A percentile compares a stretch with the other conserved stretches of the same genome.
Evolutionary conservation across 768 basidiomycete genomes (phyloP).

Genomic region (Agrocybe praecox): DNA sequence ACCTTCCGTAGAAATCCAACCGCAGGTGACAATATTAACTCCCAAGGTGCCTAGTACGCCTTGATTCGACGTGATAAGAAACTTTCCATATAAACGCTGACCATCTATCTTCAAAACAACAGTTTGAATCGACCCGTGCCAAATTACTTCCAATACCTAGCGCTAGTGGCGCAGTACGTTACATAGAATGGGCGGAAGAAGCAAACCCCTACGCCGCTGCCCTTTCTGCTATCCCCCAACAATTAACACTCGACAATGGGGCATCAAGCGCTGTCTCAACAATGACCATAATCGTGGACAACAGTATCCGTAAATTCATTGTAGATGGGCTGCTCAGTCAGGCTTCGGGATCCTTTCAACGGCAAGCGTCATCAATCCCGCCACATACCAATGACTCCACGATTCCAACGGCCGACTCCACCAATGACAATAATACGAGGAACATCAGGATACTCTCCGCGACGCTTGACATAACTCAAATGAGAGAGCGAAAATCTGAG

Average conservation of each 20-base stretch:
- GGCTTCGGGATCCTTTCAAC: slow-evolving; percentile 23
- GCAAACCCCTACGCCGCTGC: slow-evolving; percentile 65
- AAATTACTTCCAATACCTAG: slow-evolving; percentile 57
- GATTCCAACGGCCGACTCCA: background rate
- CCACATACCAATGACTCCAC: background rate
- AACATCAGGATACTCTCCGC: slow-evolving; percentile 44
- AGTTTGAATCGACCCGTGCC: slow-evolving; percentile 76
- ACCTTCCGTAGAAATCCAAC: slow-evolving; percentile 21
- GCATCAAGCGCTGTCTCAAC: background rate
- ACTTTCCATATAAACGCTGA: too few relatives aligned
- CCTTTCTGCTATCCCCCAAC: slow-evolving; percentile 17
- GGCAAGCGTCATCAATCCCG: background rate
- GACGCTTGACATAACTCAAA: slow-evolving; percentile 51
- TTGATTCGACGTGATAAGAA: background rate
- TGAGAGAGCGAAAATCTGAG: slow-evolving; percentile 75
- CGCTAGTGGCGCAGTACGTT: slow-evolving; percentile 38
- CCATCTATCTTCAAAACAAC: background rate
- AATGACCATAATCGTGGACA: slow-evolving; percentile 59
- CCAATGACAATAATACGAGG: background rate
- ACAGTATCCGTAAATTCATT: slow-evolving; percentile 61
- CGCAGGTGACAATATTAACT: slow-evolving; percentile 65
- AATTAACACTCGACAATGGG: background rate
- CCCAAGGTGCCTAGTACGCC: slow-evolving; percentile 44
- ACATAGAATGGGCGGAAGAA: slow-evolving; percentile 68
- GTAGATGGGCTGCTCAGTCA: slow-evolving; percentile 57